Conservation (phyloP, 805 yeast genomes). For the Candida bentonensis region DNA sequence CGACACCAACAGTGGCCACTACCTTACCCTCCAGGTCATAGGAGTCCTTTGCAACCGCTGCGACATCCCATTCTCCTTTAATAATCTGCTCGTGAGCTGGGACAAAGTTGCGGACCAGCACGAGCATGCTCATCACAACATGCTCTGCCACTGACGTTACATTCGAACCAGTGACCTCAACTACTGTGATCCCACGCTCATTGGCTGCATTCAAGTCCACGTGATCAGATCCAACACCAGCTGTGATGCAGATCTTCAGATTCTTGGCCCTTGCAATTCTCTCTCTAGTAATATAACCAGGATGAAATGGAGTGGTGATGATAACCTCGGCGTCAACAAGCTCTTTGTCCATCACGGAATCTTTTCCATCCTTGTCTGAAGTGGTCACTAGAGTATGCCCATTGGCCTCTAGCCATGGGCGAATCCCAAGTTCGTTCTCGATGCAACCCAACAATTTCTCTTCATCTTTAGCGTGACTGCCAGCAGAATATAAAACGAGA, state of each 20-base stretch:
- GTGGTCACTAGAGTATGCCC: constrained; percentile 61
- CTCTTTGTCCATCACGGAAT: constrained; percentile 45
- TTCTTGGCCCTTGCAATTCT: constrained; percentile 58
- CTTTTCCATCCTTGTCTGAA: constrained; percentile 50
- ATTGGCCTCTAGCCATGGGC: constrained; percentile 44
- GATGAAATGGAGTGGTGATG: constrained; percentile 75
- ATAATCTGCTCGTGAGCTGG: constrained; percentile 63
- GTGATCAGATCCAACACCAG: constrained; percentile 81
- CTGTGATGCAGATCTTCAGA: constrained; percentile 56
- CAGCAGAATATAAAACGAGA: constrained; percentile 46
- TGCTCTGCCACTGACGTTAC: constrained; percentile 75
- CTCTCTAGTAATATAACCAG: constrained; percentile 57
- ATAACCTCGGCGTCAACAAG: constrained; percentile 62
- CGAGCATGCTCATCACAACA: constrained; percentile 58
- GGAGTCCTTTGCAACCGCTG: constrained; percentile 57
- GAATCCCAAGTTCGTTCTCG: constrained; percentile 64
- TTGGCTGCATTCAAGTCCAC: constrained; percentile 58
- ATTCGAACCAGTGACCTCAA: constrained; percentile 75
- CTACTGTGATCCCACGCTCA: constrained; percentile 47
- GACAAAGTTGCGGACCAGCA: constrained; percentile 60
- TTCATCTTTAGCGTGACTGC: constrained; percentile 44
- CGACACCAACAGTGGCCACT: constrained; percentile 70
- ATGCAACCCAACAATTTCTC: constrained; percentile 51
- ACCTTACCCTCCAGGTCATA: constrained; percentile 66
- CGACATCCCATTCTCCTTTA: constrained; percentile 59